These are phyloP conservation scores for Penicillium egyptiacum DNA, from an alignment of 495 filamentous ascomycete genomes.

Conservation along the genomic window DNA sequence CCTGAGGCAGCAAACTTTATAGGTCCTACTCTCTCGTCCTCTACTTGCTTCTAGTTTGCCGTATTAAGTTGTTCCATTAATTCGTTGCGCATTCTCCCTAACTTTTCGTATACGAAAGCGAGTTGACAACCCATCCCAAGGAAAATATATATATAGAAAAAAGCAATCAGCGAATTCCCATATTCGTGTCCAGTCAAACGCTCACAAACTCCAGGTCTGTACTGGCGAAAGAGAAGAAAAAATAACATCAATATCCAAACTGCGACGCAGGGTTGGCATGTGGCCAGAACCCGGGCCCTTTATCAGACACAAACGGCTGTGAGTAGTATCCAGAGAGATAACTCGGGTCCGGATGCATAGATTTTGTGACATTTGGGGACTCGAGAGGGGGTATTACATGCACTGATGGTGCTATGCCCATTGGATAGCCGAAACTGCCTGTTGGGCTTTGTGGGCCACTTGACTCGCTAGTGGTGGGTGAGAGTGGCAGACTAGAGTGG, in stretches of 20 bases:
- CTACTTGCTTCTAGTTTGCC: background rate
- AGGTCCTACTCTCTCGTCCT: background rate
- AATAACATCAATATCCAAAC: slow-evolving; percentile 22
- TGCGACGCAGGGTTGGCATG: slow-evolving; percentile 12
- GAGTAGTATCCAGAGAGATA: slow-evolving; percentile 21
- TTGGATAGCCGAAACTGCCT: slow-evolving; percentile 15
- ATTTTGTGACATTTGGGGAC: slow-evolving; percentile 10
- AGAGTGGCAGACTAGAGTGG: slow-evolving; percentile 14
- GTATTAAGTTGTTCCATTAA: background rate
- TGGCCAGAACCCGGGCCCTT: slow-evolving; percentile 22
- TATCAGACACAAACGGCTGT: slow-evolving; percentile 19
- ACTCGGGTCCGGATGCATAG: slow-evolving; percentile 10
- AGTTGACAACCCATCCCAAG: background rate
- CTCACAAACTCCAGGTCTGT: slow-evolving; percentile 4
- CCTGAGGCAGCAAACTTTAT: slow-evolving; percentile 9
- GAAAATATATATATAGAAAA: background rate
- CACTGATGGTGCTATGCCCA: slow-evolving; percentile 14
- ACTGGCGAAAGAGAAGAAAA: background rate
- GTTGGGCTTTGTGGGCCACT: slow-evolving; percentile 28
- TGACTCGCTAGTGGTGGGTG: slow-evolving; percentile 26
- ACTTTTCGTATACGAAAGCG: background rate
- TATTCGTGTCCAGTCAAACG: background rate
- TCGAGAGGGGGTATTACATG: slow-evolving; percentile 14
- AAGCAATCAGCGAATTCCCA: background rate
- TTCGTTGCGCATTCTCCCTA: background rate